phyloP scores from a whole-genome alignment of 75 land plant species.

The Cryptomeria japonica region DNA sequence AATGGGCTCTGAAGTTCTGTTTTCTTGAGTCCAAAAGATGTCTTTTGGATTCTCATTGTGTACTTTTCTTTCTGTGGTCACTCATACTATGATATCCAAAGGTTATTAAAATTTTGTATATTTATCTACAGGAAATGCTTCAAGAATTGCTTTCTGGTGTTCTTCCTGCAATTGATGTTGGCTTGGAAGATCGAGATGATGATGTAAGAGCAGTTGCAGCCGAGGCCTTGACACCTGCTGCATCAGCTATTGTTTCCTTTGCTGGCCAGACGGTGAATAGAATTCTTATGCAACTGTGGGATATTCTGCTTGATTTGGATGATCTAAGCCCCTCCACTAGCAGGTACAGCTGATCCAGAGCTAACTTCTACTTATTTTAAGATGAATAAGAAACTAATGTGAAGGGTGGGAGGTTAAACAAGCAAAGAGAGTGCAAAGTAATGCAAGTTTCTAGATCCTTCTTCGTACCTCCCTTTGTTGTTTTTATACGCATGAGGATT shows the following conservation, averaged over 20 bases:
- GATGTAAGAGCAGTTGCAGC: conserved; percentile 99
- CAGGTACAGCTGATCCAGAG: conserved; percentile 51
- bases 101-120: not conserved
- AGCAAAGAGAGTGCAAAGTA: not conserved
- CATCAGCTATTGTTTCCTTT: conserved; percentile 65
- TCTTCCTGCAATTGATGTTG: conserved; percentile 93
- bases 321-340: conserved; percentile 99
- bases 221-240: conserved; percentile 94
- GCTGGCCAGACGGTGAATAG: conserved; percentile 56
- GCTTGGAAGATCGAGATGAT: conserved; percentile 97
- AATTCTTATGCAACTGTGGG: conserved; percentile 94
- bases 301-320: conserved; percentile 96
- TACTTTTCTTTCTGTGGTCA: not conserved
- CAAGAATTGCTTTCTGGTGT: conserved; percentile 69
- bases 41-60: not conserved
- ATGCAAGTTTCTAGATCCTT: not conserved
- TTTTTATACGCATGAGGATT: not conserved
- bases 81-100: not conserved
- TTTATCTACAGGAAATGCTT: conserved; percentile 78
- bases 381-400: not conserved
- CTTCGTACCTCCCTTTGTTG: not conserved
- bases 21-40: not conserved
- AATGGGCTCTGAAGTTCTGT: not conserved
- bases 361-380: not conserved
- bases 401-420: not conserved